A percentile compares a stretch with the other conserved stretches of the same genome.
These are phyloP conservation scores for Myriosclerotinia scirpicola DNA, from an alignment of 2,329 filamentous ascomycete species.

Conservation along the genomic window DNA sequence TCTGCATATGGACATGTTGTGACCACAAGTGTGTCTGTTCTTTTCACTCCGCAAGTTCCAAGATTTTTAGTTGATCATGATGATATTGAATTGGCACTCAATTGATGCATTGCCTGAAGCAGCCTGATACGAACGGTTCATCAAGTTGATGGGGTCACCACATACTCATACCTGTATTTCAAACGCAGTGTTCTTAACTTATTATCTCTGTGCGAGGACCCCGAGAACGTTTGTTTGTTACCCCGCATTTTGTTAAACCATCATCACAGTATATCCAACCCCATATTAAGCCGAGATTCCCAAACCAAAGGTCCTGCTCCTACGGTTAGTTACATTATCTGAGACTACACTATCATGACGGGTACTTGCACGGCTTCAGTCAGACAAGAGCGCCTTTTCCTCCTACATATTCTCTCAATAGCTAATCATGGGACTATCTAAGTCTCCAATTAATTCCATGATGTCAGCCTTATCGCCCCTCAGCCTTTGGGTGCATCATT, in stretches of 20 bases:
- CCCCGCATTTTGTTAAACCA: constrained; percentile 16
- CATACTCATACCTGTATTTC: neutral
- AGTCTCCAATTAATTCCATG: neutral
- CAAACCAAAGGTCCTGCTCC: neutral
- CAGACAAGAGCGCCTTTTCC: neutral
- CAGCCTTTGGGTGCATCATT: constrained; percentile 2
- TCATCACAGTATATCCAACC: neutral
- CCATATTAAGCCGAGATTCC: neutral
- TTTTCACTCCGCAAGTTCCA: constrained; percentile 1
- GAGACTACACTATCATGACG: neutral
- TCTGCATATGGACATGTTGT: neutral
- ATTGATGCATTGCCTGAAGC: neutral
- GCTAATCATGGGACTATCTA: constrained; percentile 6
- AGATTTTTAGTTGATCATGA: constrained; percentile 2
- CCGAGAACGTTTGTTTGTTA: constrained; percentile 7
- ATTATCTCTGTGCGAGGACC: constrained; percentile 15
- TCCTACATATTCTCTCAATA: neutral
- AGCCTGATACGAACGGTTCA: neutral
- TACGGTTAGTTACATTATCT: constrained; percentile 4
- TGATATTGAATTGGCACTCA: neutral
- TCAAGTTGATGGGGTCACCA: constrained; percentile 13
- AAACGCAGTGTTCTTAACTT: neutral
- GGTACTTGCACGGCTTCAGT: constrained; percentile 9
- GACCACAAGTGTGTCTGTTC: constrained; percentile 8
- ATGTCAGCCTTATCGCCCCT: neutral